A percentile compares a stretch with the other conserved stretches of the same genome.
phyloP scores from a whole-genome alignment of 768 basidiomycete genomes.

The Cystofilobasidium bisporidii region DNA sequence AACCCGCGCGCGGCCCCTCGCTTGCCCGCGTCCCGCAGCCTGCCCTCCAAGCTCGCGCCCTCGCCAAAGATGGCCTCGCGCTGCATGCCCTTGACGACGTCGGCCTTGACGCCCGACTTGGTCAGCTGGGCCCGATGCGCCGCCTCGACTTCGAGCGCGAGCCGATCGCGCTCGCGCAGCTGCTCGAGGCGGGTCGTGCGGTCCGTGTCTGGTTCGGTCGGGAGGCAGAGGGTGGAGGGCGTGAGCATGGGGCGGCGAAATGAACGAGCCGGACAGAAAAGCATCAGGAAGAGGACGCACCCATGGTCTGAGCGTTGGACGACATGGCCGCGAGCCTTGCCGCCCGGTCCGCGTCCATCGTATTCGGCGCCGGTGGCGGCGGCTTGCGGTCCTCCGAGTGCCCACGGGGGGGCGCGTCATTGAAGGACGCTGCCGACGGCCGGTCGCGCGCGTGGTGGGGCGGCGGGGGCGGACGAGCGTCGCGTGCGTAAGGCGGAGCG shows the following conservation, averaged over 20 bases:
- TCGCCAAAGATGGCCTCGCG: conserved; percentile 22
- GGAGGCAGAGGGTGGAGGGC: background rate
- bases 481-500: too few relatives aligned
- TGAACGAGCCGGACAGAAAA: too few relatives aligned
- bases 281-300: conserved; percentile 6
- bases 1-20: conserved; percentile 6
- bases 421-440: conserved; percentile 38
- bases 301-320: conserved; percentile 56
- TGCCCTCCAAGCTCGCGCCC: conserved; percentile 18
- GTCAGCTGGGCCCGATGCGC: conserved; percentile 2
- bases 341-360: conserved; percentile 51
- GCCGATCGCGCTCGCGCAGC: conserved; percentile 3
- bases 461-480: too few relatives aligned
- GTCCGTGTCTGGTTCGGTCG: background rate
- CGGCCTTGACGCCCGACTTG: conserved; percentile 20
- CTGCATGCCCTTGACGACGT: conserved; percentile 26
- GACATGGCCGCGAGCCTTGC: conserved; percentile 88
- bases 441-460: conserved; percentile 10
- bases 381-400: conserved; percentile 33
- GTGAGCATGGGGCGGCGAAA: background rate
- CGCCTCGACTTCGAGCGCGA: conserved; percentile 12
- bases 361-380: conserved; percentile 6
- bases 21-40: conserved; percentile 24
- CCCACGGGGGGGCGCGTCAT: conserved; percentile 28
- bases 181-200: conserved; percentile 18